phyloP scores from a whole-genome alignment of 225 moss, liverwort and hornwort genomes.

The Polytrichum formosum region DNA sequence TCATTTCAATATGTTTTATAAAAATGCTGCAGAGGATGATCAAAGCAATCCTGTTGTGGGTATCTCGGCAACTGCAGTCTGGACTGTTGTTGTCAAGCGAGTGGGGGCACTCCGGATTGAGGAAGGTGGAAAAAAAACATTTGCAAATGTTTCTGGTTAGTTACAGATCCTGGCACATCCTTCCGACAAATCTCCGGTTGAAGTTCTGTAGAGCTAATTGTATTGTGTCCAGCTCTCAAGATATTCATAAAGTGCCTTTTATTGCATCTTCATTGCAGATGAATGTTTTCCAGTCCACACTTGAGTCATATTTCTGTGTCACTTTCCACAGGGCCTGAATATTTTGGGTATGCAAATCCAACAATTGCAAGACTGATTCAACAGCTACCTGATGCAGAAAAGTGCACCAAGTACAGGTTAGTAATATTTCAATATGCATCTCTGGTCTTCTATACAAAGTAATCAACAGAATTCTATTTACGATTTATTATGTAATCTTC shows the following conservation, averaged over 20 bases:
- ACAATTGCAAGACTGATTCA: slow-evolving; percentile 88
- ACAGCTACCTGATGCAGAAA: slow-evolving; percentile 80
- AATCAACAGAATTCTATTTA: too few species aligned
- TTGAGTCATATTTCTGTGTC: background rate
- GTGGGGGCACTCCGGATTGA: slow-evolving; percentile 93
- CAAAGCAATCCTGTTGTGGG: slow-evolving; percentile 86
- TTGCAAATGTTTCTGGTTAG: slow-evolving; percentile 88
- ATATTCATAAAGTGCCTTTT: too few species aligned
- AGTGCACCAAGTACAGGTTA: slow-evolving; percentile 80
- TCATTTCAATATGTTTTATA: too few species aligned
- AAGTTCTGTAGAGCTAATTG: too few species aligned
- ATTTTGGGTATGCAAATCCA: slow-evolving; percentile 92
- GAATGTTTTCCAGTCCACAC: background rate
- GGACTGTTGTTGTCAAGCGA: slow-evolving; percentile 90
- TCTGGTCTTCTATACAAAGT: too few species aligned
- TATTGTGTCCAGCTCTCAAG: too few species aligned
- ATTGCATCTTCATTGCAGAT: too few species aligned
- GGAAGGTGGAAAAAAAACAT: slow-evolving; percentile 93
- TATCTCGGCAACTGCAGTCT: slow-evolving; percentile 90
- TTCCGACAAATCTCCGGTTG: too few species aligned
- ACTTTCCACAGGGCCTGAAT: slow-evolving; percentile 67
- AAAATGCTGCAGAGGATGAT: slow-evolving; percentile 68
- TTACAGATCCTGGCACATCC: too few species aligned
- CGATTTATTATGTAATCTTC: too few species aligned
- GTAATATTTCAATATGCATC: background rate